Base-by-base conservation (phyloP, 2,329 filamentous ascomycete genomes). In the Ophiostoma perfectum region DNA sequence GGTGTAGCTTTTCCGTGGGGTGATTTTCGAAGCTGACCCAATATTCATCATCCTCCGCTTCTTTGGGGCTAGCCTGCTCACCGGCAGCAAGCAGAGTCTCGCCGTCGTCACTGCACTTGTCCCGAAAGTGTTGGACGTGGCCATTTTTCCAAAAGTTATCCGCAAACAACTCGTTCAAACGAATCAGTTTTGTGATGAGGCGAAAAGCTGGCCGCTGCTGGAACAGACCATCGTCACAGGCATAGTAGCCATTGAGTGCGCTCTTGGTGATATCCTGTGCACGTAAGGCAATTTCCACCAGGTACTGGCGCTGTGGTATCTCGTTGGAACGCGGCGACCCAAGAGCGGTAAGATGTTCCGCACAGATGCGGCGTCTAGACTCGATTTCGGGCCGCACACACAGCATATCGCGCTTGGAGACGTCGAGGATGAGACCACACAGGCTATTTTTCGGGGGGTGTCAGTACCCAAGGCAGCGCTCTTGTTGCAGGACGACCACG, bases 141-240 rank as follows among this genome's bases (percentile, higher is more conserved):
- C 77, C 78, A 3, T 70, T 68, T 0, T 64, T 44, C 1, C 72
- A 71, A 8, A 82, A 74, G 0, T 71, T 41, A 0, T 71, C 36
- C 1, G 75, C 72, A 42, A 82, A 82, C 0, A 11, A 68, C 8
- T 81, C 77, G 7, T 79, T 80, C 14, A 80, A 72, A 27, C 76
- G 72, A 0, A 78, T 72, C 8, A 82, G 76, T 0, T 71, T 71
- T 0, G 80, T 81, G 44, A 81, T 77, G 1, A 82, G 76, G 45
- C 75, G 76, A 2, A 81, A 62, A 0, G 75, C 68, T 0, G 71
- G 69, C 0, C 75, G 39, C 0, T 72, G 52, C 0, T 73, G 69
- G 55, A 81, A 81, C 0, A 78, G 71, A 0, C 68, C 38, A 16
- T 78, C 70, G 0, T 75, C 71, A 11, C 60, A 45, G 0, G 73